Evolutionary conservation across 768 basidiomycete species (phyloP), one percentile per base, ranked within the genome.

Genomic region (Leccinum ochraceum): DNA sequence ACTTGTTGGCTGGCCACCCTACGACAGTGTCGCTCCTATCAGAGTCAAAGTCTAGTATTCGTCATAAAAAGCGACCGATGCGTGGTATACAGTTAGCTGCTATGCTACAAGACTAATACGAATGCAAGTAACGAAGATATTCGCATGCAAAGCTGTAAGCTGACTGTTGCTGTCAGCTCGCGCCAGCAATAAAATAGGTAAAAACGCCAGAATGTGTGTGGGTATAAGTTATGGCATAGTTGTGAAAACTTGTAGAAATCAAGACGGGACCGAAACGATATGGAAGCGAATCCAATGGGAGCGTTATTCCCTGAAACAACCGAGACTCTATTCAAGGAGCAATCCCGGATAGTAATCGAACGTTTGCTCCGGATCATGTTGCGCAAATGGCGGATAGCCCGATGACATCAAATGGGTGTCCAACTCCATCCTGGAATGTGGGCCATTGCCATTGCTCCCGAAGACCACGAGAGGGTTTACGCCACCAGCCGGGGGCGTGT

Each of bases 391-490:
- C 50, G 71, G 62, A 44, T 77, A 71, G 63, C 70, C 67, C 11
- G 66, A 62, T 28, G 67, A 51, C 61, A 73, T 63, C 53, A 65
- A 24, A 44, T 63, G 65, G 8, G 64, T 20, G 17, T 75, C 72
- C 17, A 73, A 63, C 24, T 58, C 64, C 57, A 64, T 57, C 66
- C 67, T 63, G 51, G 68, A 36, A 34, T 64, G 73, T 13, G 30
- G 30, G 30, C 76, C 59, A 57, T 75, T 68, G 44, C 81, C 82
- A 50, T 85, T 68, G 51, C 85, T 84, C 53, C 87, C 76, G 75
- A 90, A 90, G 34, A 86, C 85, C 67, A 87, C 82, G 24, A 70
- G 63, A 16, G 66, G 67, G 42, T 72, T 70, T 48, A 73, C 65
- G 52, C 70, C 65, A 26, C 75, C 72, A 53, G 79, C 75, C 54